Percentiles rank a stretch among this genome's conserved stretches.
phyloP scores from a whole-genome alignment of 2,329 filamentous ascomycete genomes.

The Ophiostoma sp. region DNA sequence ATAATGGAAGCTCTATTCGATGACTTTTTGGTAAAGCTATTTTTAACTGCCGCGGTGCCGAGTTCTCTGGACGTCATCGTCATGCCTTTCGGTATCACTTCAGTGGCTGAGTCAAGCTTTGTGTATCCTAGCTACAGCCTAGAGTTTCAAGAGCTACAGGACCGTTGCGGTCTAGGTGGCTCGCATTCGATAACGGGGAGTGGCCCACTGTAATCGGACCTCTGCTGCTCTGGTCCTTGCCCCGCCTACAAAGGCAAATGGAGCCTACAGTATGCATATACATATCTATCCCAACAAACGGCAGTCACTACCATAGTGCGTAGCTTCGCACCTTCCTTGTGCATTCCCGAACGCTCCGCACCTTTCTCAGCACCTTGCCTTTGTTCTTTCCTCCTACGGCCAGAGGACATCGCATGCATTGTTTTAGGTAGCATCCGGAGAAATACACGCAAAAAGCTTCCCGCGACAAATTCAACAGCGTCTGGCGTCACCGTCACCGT shows the following conservation, averaged over 20 bases:
- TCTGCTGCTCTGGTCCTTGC: not conserved
- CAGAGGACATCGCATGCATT: not conserved
- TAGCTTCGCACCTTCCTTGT: not conserved
- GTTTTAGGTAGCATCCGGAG: slow-evolving; percentile 1
- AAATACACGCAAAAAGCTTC: not conserved
- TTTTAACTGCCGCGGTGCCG: not conserved
- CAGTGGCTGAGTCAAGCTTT: not conserved
- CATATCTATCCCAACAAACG: not conserved
- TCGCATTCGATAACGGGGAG: not conserved
- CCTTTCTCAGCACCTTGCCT: not conserved
- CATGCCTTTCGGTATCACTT: not conserved
- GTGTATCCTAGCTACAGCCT: too few species aligned
- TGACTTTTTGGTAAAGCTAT: not conserved
- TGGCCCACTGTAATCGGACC: slow-evolving; percentile 10
- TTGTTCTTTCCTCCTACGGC: not conserved
- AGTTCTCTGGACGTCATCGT: not conserved
- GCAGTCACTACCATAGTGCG: slow-evolving; percentile 6
- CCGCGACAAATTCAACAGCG: not conserved
- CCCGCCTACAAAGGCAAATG: slow-evolving; percentile 2
- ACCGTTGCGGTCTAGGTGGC: not conserved
- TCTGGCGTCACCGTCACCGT: not conserved
- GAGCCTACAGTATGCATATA: not conserved
- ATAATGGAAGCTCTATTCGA: not conserved
- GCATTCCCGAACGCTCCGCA: slow-evolving; percentile 6
- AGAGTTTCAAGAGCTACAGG: not conserved